Percentiles rank a stretch among this genome's conserved stretches.
Conservation (phyloP, 345 rosid species). For the Euphorbia lathyris region DNA sequence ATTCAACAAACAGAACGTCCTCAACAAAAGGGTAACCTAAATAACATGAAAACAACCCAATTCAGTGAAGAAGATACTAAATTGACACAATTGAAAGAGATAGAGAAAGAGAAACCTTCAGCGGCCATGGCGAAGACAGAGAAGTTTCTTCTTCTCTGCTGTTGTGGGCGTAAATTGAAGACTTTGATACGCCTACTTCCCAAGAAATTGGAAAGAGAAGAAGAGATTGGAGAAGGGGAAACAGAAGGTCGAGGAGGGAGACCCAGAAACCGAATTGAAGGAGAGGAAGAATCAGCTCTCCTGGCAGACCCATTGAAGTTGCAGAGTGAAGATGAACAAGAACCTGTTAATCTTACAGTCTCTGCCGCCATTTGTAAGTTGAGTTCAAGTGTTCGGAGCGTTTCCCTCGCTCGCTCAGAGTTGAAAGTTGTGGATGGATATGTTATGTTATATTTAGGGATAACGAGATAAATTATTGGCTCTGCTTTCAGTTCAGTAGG, state of each 20-base stretch:
- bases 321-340: slow-evolving; percentile 48
- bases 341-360: slow-evolving; percentile 50
- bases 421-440: background rate
- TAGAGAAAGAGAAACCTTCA: slow-evolving; percentile 48
- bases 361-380: slow-evolving; percentile 63
- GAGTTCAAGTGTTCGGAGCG: background rate
- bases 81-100: background rate
- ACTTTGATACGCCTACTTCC: slow-evolving; percentile 42
- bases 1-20: background rate
- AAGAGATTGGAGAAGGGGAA: slow-evolving; percentile 35
- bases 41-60: background rate
- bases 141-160: slow-evolving; percentile 44
- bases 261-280: slow-evolving; percentile 43
- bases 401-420: slow-evolving; percentile 3
- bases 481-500: slow-evolving; percentile 1
- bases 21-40: background rate
- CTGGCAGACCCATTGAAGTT: slow-evolving; percentile 56
- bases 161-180: slow-evolving; percentile 23
- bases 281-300: slow-evolving; percentile 38
- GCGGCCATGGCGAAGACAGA: slow-evolving; percentile 74
- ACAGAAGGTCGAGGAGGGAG: slow-evolving; percentile 45
- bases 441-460: slow-evolving; percentile 9
- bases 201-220: slow-evolving; percentile 53
- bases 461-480: slow-evolving; percentile 5
- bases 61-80: background rate